Evolutionary conservation across 169 alveolate species (phyloP), one percentile per base, ranked within the genome.

Genomic region (Eimeria maxima): DNA sequence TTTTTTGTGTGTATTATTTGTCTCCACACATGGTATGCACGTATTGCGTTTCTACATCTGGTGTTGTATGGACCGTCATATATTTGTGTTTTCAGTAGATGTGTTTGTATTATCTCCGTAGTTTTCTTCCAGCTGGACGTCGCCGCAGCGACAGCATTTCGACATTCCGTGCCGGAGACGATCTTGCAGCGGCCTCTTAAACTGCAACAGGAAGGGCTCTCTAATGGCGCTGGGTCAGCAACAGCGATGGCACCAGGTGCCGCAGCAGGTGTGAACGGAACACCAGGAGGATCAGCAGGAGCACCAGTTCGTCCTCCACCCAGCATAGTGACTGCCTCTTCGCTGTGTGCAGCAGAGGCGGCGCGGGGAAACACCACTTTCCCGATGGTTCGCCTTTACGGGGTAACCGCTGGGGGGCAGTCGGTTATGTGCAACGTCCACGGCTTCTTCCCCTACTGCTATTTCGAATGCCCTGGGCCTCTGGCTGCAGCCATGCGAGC

Each of bases 391-490:
- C 96, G 98, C 55, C 90, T 97, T 90, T 97, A 88, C 45, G 98
- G 98, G 55, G 97, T 96, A 44, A 97, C 97, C 3, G 96, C 93
- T 38, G 95, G 53, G 13, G 98, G 98, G 38, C 92, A 84, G 73
- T 89, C 97, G 18, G 97, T 97, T 63, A 57, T 95, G 53, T 95
- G 96, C 24, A 96, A 94, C 89, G 90, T 96, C 47, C 97, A 97
- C 84, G 98, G 98, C 57, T 97, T 96, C 84, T 92, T 76, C 74
- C 98, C 98, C 57, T 94, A 94, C 89, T 94, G 95, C 95, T 96
- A 65, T 88, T 67, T 95, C 90, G 93, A 83, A 53, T 47, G 94
- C 65, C 81, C 86, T 71, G 65, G 63, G 69, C 45, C 90, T 20
- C 78, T 92, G 11, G 86, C 91, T 33, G 76, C 90, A 11, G 95